Conservation (phyloP, 2,329 filamentous ascomycete species). For the Beauveria sp. region DNA sequence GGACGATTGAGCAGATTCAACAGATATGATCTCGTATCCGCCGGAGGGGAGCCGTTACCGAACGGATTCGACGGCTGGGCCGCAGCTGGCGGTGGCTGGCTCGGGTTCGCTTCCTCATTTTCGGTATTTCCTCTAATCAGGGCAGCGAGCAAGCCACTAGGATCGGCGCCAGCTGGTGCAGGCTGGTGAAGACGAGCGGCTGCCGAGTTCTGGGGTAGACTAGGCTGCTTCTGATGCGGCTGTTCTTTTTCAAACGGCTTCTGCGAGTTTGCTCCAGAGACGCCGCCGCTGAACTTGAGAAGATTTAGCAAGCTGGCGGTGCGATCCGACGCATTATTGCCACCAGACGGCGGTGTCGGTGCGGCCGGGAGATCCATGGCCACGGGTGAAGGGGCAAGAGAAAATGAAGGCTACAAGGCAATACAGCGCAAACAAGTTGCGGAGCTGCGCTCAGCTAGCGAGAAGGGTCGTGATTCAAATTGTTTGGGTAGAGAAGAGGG, state of each 20-base stretch:
- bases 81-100: slow-evolving; percentile 16
- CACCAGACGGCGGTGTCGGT: slow-evolving; percentile 35
- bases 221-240: slow-evolving; percentile 15
- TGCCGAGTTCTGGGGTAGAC: slow-evolving; percentile 16
- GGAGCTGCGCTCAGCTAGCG: slow-evolving; percentile 11
- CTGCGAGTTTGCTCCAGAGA: slow-evolving; percentile 21
- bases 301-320: slow-evolving; percentile 51
- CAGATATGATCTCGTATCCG: slow-evolving; percentile 76
- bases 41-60: slow-evolving; percentile 44
- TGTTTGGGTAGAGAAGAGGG: not conserved
- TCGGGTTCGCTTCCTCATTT: slow-evolving; percentile 33
- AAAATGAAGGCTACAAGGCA: slow-evolving; percentile 9
- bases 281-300: slow-evolving; percentile 49
- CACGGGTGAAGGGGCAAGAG: not conserved
- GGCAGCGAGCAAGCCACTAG: slow-evolving; percentile 50
- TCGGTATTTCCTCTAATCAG: slow-evolving; percentile 52
- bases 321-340: slow-evolving; percentile 37
- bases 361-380: slow-evolving; percentile 41
- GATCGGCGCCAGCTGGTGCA: slow-evolving; percentile 48
- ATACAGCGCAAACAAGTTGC: slow-evolving; percentile 10
- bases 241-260: slow-evolving; percentile 10
- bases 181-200: slow-evolving; percentile 46
- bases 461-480: not conserved
- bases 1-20: slow-evolving; percentile 78
- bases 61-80: slow-evolving; percentile 29